Percentiles rank a stretch among this genome's conserved stretches.
These are phyloP conservation scores for Debaryomyces udenii DNA, from an alignment of 1,139 yeast species.

Conservation along the genomic window DNA sequence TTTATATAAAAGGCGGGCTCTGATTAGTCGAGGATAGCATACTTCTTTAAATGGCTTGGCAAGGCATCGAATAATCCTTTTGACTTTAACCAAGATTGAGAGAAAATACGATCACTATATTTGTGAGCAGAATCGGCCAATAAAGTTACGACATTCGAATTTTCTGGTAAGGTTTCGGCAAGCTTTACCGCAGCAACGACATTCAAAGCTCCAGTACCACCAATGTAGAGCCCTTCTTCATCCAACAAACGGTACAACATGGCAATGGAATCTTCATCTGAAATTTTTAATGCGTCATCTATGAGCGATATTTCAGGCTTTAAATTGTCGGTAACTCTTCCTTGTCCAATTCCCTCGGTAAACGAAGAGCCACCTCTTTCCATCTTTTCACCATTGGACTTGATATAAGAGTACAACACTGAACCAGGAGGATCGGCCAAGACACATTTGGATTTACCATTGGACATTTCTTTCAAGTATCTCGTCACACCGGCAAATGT, in stretches of 20 bases:
- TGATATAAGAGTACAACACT: constrained; percentile 76
- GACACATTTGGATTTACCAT: constrained; percentile 58
- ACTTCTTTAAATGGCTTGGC: constrained; percentile 72
- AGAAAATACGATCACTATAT: constrained; percentile 78
- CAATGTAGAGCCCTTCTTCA: constrained; percentile 89
- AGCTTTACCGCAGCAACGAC: constrained; percentile 80
- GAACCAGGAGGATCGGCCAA: constrained; percentile 96
- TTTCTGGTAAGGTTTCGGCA: constrained; percentile 77
- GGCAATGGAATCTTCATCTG: constrained; percentile 73
- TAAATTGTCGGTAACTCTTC: constrained; percentile 84
- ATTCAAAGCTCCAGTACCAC: constrained; percentile 83
- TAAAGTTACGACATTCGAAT: constrained; percentile 80
- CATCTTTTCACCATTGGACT: constrained; percentile 61
- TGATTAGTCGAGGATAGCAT: constrained; percentile 45
- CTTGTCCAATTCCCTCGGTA: constrained; percentile 96
- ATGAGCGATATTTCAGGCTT: constrained; percentile 67
- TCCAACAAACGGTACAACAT: constrained; percentile 84
- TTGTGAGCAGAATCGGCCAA: constrained; percentile 89
- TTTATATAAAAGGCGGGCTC: not conserved
- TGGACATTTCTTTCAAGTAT: constrained; percentile 67
- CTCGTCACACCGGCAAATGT: constrained; percentile 84
- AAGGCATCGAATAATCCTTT: constrained; percentile 67
- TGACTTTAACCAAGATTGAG: constrained; percentile 71
- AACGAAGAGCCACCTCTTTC: constrained; percentile 79
- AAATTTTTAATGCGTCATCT: constrained; percentile 74